Percentiles rank a stretch among this genome's conserved stretches.
These are phyloP conservation scores for Halteria grandinella DNA, from an alignment of 73 alveolate species.

Conservation along the genomic window DNA sequence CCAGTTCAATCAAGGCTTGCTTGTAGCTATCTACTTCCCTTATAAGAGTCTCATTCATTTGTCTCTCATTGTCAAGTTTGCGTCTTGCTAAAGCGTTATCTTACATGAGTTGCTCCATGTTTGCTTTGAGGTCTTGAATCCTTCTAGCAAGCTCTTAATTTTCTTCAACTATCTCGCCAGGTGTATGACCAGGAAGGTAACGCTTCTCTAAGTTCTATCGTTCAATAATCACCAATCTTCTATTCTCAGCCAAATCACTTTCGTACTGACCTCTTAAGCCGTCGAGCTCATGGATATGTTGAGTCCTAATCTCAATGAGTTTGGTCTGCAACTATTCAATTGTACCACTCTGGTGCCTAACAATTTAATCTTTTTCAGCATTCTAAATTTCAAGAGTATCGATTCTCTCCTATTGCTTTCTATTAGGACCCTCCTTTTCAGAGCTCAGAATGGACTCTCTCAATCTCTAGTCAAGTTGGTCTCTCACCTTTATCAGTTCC, in stretches of 20 bases:
- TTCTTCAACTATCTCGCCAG: conserved; percentile 41
- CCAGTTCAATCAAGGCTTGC: conserved; percentile 36
- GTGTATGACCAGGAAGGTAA: conserved; percentile 53
- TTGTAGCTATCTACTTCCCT: conserved; percentile 32
- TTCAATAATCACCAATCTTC: conserved; percentile 23
- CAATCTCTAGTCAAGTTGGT: conserved; percentile 1
- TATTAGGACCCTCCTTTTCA: too few species aligned
- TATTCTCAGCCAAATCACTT: conserved; percentile 28
- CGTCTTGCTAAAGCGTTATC: conserved; percentile 16
- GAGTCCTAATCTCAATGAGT: conserved; percentile 23
- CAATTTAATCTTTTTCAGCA: too few species aligned
- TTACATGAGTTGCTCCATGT: conserved; percentile 22
- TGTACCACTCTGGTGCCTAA: too few species aligned
- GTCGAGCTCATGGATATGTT: conserved; percentile 51
- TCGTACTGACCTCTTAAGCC: conserved; percentile 36
- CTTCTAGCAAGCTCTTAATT: conserved; percentile 21
- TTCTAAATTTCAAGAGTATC: too few species aligned
- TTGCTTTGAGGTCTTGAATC: conserved; percentile 17
- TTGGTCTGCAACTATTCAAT: conserved; percentile 36
- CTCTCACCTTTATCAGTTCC: conserved; percentile 28
- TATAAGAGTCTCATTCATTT: background rate
- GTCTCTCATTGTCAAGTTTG: conserved; percentile 20
- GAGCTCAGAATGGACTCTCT: too few species aligned
- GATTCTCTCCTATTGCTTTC: too few species aligned
- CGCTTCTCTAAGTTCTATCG: conserved; percentile 5